Base-by-base conservation (phyloP, 2,329 filamentous ascomycete genomes). In the Talaromyces sp. region DNA sequence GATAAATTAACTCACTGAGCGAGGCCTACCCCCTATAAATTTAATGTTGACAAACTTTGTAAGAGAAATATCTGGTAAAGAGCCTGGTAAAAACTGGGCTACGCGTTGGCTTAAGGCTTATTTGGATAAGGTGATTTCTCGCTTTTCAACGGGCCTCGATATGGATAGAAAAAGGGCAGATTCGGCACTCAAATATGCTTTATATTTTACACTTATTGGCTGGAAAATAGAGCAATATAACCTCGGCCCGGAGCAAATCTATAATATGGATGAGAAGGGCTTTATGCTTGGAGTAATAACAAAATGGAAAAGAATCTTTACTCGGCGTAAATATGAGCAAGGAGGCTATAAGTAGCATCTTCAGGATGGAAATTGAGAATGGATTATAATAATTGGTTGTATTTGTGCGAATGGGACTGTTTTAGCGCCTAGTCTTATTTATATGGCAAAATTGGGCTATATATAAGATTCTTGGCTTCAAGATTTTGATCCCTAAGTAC, bases 21-120 rank as follows among this genome's bases (percentile, higher is more conserved):
- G 22, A 31, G 22, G 47, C 19, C 24, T 27, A 2, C 47, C 22
- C 6, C 47, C 22, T 49, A 49, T 19, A n/a, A 27, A 31, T 16
- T 7, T 10, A 27, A 50, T 31, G 11, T 8, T 50, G 4, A 24
- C 13, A 2, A 31, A 27, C 24, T 31, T 50, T 27, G 47, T 22
- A 16, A 50, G 24, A 8, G 47, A 50, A 7, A 49, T 49, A 22
- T 19, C n/a, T 13, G 27, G 31, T 31, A 49, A 47, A 47, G 58
- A 60, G 41, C 39, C 43, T 49, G 24, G 24, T 11, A 60, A 43
- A 60, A 60, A 49, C 19, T 60, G 19, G 58, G 10, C 19, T 60
- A 41, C 6, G 6, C 39, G 16, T 16, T 41, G 39, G 39, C 39
- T 41, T 3, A 41, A 41, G 39, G 16, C 14, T 16, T 14, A 41